Evolutionary conservation across 768 basidiomycete genomes (phyloP), one percentile per base, ranked within the genome.

Genomic region (Chalciporus chontae): DNA sequence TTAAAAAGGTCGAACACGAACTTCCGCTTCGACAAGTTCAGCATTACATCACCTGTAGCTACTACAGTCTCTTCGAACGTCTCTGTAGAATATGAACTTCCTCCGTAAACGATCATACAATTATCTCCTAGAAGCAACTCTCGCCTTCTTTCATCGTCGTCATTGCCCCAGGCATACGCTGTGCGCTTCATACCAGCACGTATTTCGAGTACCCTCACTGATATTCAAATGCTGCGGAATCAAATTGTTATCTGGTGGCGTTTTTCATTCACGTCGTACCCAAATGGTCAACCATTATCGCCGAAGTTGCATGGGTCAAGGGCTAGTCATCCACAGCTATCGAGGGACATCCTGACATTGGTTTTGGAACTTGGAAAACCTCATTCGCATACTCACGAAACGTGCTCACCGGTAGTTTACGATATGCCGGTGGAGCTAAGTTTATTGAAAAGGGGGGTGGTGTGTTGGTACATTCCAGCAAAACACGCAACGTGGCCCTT

Each of bases 211-310:
- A 47, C 37, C 40, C 47, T 49, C 49, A 31, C 34, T 41, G 48
- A 41, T 45, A 52, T 65, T 49, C 58, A 65, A 60, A 63, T 58
- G 40, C 47, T 43, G 27, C 38, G 44, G 50, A 51, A 53, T 43
- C 40, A 56, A 54, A 54, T 49, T 49, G 38, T 50, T 66, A 66
- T 63, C 63, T 52, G 6, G 55, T 64, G 61, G 64, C 56, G 64
- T 59, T 26, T n/a, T 57, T 60, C 59, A 51, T 52, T 45, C 52
- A 40, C 40, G 51, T 43, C 45, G 6, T 38, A 55, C 46, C 48
- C 50, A 27, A 19, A 51, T 31, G 47, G 23, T 21, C 45, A 29
- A 50, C 24, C 34, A 41, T 42, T 32, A 47, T 36, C 52, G 48
- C 45, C 24, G 23, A 51, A 45, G 40, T 45, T 55, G 40, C 51